Evolutionary conservation across 352 stramenopile species (phyloP).

Genomic region (Lagenidium giganteum): DNA sequence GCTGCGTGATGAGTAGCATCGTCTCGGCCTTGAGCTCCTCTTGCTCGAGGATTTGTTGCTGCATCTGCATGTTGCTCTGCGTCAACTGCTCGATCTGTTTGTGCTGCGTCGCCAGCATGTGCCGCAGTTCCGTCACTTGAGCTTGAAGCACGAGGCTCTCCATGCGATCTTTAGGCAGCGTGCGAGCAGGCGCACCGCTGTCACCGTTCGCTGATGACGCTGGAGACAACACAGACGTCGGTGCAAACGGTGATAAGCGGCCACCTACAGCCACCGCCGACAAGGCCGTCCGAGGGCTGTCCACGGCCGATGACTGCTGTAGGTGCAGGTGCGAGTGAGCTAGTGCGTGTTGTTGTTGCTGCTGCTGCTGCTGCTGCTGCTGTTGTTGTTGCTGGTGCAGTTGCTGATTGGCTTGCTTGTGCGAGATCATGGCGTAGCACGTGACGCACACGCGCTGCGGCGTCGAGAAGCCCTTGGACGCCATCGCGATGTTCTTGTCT

Average conservation of each 20-base stretch:
- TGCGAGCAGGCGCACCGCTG: too few relatives aligned
- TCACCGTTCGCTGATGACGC: too few relatives aligned
- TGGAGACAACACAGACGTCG: too few relatives aligned
- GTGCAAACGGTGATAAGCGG: too few relatives aligned
- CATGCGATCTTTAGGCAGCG: too few relatives aligned
- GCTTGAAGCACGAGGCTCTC: slow-evolving; percentile 27
- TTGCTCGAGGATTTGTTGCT: slow-evolving; percentile 76
- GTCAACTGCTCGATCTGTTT: slow-evolving; percentile 70
- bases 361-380: slow-evolving; percentile 20
- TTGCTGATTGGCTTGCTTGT: slow-evolving; percentile 25
- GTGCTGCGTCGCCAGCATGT: slow-evolving; percentile 46
- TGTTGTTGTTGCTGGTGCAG: slow-evolving; percentile 30
- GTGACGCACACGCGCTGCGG: slow-evolving; percentile 76
- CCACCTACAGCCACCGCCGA: too few relatives aligned
- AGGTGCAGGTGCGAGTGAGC: too few relatives aligned
- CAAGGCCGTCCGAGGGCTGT: too few relatives aligned
- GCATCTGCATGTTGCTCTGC: slow-evolving; percentile 73
- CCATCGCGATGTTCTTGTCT: slow-evolving; percentile 74
- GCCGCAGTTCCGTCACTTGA: slow-evolving; percentile 48
- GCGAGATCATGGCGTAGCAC: slow-evolving; percentile 66
- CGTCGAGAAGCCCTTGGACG: slow-evolving; percentile 63
- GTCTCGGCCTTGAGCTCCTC: slow-evolving; percentile 81
- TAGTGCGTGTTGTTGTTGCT: slow-evolving; percentile 14
- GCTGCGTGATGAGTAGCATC: slow-evolving; percentile 77
- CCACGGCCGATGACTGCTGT: background rate